phyloP scores from a whole-genome alignment of 176 grass and related monocot genomes.

The Oryza glaberrima region DNA sequence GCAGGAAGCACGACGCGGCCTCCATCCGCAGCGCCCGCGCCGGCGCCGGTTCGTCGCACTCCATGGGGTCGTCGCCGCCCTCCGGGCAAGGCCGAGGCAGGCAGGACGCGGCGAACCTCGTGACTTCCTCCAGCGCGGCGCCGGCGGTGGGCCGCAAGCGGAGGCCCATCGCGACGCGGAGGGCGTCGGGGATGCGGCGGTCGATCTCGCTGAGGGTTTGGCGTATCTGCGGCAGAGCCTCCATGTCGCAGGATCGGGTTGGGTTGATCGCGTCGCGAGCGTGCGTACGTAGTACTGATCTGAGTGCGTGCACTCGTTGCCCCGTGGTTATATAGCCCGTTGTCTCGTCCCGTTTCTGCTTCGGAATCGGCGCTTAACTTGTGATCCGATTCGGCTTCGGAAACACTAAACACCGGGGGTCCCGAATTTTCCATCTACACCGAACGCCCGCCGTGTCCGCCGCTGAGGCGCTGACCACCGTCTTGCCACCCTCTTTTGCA shows the following conservation, averaged over 20 bases:
- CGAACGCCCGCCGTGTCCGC: too few species aligned
- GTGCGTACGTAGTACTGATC: too few species aligned
- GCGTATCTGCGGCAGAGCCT: slow-evolving; percentile 23
- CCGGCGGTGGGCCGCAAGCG: too few species aligned
- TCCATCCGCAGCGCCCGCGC: not conserved
- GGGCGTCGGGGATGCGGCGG: not conserved
- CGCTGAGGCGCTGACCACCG: too few species aligned
- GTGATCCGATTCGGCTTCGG: too few species aligned
- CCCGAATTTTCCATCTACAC: too few species aligned
- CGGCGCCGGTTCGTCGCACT: not conserved
- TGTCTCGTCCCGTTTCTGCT: too few species aligned
- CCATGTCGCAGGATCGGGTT: not conserved
- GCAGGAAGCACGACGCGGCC: slow-evolving; percentile 28
- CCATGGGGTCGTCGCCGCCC: not conserved
- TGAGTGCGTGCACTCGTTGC: too few species aligned
- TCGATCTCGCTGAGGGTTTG: slow-evolving; percentile 33
- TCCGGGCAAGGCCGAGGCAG: not conserved
- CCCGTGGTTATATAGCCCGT: too few species aligned
- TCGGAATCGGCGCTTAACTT: too few species aligned
- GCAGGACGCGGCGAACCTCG: not conserved
- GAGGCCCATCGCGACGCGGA: not conserved
- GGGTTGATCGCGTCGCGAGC: not conserved
- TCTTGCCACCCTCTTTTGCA: too few species aligned
- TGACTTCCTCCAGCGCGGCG: not conserved
- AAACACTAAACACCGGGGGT: too few species aligned